Evolutionary conservation across 805 yeast genomes (phyloP).

Genomic region (Lipomyces starkeyi): DNA sequence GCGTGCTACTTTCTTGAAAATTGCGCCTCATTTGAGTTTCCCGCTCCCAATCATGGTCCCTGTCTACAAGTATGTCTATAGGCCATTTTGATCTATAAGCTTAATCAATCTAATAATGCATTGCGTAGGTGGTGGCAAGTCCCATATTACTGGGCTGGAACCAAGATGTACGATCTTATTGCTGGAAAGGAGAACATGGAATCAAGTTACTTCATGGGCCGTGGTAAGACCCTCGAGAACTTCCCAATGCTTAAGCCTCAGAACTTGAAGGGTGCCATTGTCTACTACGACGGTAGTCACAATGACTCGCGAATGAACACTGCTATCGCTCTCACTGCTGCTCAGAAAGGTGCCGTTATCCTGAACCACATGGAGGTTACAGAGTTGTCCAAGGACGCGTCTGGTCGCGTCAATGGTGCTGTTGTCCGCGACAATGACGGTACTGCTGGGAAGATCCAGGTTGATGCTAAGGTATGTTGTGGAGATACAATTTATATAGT

Average conservation of each 20-base stretch:
- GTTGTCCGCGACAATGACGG: conserved; percentile 63
- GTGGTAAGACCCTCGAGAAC: conserved; percentile 66
- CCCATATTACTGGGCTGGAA: conserved; percentile 91
- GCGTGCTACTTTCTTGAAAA: conserved; percentile 80
- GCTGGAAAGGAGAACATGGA: conserved; percentile 87
- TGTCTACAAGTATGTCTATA: conserved; percentile 62
- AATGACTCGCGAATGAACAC: conserved; percentile 92
- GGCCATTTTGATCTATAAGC: not conserved
- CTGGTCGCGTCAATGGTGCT: conserved; percentile 72
- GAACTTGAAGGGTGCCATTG: conserved; percentile 84
- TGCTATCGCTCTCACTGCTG: conserved; percentile 82
- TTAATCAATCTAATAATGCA: conserved; percentile 13
- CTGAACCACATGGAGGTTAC: conserved; percentile 85
- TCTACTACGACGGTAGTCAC: conserved; percentile 94
- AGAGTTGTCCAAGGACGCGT: conserved; percentile 70
- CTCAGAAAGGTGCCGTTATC: conserved; percentile 85
- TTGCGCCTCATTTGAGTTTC: conserved; percentile 89
- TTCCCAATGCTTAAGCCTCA: conserved; percentile 86
- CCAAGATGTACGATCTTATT: conserved; percentile 87
- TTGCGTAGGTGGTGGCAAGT: conserved; percentile 78
- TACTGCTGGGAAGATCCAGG: conserved; percentile 27
- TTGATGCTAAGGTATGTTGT: conserved; percentile 35
- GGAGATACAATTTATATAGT: not conserved
- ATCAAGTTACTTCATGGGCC: conserved; percentile 72
- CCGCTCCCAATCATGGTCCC: conserved; percentile 94